phyloP scores from a whole-genome alignment of 169 alveolate species.

The Blepharisma undulans region DNA sequence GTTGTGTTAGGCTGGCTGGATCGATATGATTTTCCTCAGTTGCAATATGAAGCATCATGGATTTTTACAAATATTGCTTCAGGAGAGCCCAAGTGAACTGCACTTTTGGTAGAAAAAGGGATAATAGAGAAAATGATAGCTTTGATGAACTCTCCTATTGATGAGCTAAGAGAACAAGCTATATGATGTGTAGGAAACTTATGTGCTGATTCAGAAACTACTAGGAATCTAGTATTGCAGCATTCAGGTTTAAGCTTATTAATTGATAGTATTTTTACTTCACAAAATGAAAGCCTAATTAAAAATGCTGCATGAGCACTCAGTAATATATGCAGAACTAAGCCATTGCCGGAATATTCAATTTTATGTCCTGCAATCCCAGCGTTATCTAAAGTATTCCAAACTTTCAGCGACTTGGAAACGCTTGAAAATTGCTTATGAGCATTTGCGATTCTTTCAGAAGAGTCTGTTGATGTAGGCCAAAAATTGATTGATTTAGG shows the following conservation, averaged over 20 bases:
- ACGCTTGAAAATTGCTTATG: neutral
- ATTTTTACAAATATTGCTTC: slow-evolving; percentile 95
- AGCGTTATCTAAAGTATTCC: slow-evolving; percentile 80
- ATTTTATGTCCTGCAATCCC: slow-evolving; percentile 88
- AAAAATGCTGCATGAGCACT: slow-evolving; percentile 96
- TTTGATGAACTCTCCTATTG: slow-evolving; percentile 72
- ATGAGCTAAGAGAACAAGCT: slow-evolving; percentile 96
- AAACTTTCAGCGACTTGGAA: slow-evolving; percentile 30
- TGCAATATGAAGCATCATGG: slow-evolving; percentile 97
- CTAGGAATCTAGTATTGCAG: slow-evolving; percentile 88
- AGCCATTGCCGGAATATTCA: slow-evolving; percentile 89
- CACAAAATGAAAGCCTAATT: slow-evolving; percentile 85
- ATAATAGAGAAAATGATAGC: slow-evolving; percentile 44
- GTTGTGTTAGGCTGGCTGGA: slow-evolving; percentile 86
- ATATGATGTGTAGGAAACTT: slow-evolving; percentile 97
- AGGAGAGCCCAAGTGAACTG: slow-evolving; percentile 93
- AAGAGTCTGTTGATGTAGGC: neutral
- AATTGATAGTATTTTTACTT: slow-evolving; percentile 63
- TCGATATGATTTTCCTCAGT: slow-evolving; percentile 89
- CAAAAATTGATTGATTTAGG: neutral
- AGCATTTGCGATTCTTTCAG: slow-evolving; percentile 7
- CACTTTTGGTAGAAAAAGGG: slow-evolving; percentile 83
- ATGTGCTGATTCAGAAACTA: slow-evolving; percentile 95
- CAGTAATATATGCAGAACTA: slow-evolving; percentile 93
- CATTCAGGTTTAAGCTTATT: slow-evolving; percentile 88